These are phyloP conservation scores for Leptosphaerulina australis DNA, from an alignment of 2,329 filamentous ascomycete species.

Conservation along the genomic window DNA sequence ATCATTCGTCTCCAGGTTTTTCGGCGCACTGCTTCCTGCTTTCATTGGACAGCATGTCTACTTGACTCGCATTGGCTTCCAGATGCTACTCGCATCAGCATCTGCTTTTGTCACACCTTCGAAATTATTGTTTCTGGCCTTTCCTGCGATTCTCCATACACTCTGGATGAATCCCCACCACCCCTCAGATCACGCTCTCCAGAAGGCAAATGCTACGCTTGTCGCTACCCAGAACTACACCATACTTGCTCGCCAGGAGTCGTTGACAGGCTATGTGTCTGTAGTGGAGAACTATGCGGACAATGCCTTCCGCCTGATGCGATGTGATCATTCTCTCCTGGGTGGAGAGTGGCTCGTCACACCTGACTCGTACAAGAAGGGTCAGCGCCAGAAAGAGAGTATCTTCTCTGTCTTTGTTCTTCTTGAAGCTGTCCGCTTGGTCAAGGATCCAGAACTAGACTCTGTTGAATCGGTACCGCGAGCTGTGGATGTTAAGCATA, in stretches of 20 bases:
- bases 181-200: conserved; percentile 64
- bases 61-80: conserved; percentile 73
- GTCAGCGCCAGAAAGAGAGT: conserved; percentile 71
- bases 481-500: conserved; percentile 48
- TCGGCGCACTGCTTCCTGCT: conserved; percentile 50
- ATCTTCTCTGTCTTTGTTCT: conserved; percentile 97
- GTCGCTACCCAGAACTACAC: conserved; percentile 67
- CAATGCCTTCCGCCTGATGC: conserved; percentile 77
- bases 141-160: conserved; percentile 77
- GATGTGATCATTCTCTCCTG: conserved; percentile 92
- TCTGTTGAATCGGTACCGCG: conserved; percentile 10
- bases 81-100: conserved; percentile 67
- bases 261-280: conserved; percentile 88
- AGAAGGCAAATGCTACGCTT: conserved; percentile 70
- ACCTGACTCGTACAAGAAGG: conserved; percentile 45
- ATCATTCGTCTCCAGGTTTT: conserved; percentile 54
- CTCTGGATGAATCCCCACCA: conserved; percentile 76
- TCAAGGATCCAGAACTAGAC: conserved; percentile 56
- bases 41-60: conserved; percentile 67
- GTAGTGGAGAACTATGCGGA: conserved; percentile 74
- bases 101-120: conserved; percentile 74
- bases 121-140: conserved; percentile 66
- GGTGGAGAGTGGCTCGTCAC: conserved; percentile 86
- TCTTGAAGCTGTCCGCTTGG: conserved; percentile 86
- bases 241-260: conserved; percentile 81